Base-by-base conservation (phyloP, 1,139 yeast species). In the Saccharomycopsis crataegensis region DNA sequence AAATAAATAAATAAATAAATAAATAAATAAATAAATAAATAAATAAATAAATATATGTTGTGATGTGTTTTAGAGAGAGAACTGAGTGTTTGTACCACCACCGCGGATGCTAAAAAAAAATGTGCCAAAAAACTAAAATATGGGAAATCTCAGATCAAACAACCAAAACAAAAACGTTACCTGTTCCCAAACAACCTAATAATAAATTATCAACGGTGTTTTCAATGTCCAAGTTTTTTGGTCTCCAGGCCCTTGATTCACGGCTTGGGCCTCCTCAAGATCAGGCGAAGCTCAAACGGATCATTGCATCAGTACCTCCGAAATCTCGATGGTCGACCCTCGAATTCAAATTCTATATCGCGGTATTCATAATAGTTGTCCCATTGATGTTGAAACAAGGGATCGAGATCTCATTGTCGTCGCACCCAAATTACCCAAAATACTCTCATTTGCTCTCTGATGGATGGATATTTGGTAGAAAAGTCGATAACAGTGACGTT, bases 381-480 rank as follows among this genome's bases (percentile, higher is more conserved):
- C 98, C 98, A 1, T 67, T 84, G 65, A 83, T 93, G 90, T 76
- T 83, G 63, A 80, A 80, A 62, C 82, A 95, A 0, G 96, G 93
- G 2, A 78, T 86, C 77, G 84, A 80, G 48, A 94, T 96, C 2
- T 83, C 94, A 46, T 81, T 82, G 62, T 88, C 83, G 56, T 71
- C 80, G 6, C 89, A 87, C 63, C 82, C 85, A n/a, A 90, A 90
- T 64, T 93, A 84, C 64, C 76, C 78, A 17, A 71, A 73, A 51
- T 90, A 78, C 64, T 76, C 77, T 59, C 77, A 80, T 53, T 70
- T 83, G 47, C 72, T 93, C 56, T 76, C 83, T 46, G 70, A 77
- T 8, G 86, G 91, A 1, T 88, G 96, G 96, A 68, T 87, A 60
- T 80, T 82, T 60, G 90, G 91, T 2, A 69, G 94, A 37, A 84